These are phyloP conservation scores for Geosmithia morbida DNA, from an alignment of 2,329 filamentous ascomycete species.

Conservation along the genomic window DNA sequence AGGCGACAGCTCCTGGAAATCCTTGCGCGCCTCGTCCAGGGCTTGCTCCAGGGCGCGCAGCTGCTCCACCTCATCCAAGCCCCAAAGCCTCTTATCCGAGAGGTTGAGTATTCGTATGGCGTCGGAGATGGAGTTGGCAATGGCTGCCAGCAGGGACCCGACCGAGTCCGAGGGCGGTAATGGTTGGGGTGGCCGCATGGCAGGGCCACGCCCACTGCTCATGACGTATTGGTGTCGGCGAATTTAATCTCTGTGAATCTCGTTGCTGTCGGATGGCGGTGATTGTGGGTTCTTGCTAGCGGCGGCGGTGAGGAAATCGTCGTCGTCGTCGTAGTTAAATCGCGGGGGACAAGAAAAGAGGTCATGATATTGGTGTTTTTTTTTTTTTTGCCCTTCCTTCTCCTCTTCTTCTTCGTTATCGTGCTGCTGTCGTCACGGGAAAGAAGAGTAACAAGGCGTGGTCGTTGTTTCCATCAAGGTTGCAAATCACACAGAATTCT, in stretches of 20 bases:
- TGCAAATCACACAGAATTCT: too few relatives aligned
- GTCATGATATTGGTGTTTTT: too few relatives aligned
- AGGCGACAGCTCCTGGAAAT: conserved; percentile 42
- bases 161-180: conserved; percentile 17
- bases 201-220: background rate
- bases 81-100: conserved; percentile 45
- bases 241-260: background rate
- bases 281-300: too few relatives aligned
- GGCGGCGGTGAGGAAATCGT: background rate
- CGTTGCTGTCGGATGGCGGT: background rate
- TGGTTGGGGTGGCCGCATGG: background rate
- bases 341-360: too few relatives aligned
- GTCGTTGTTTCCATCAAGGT: too few relatives aligned
- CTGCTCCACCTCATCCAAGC: conserved; percentile 44
- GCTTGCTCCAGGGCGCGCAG: conserved; percentile 35
- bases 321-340: background rate
- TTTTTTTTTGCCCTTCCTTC: too few relatives aligned
- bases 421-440: too few relatives aligned
- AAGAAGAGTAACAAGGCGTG: too few relatives aligned
- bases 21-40: conserved; percentile 44
- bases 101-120: conserved; percentile 38
- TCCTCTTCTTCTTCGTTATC: too few relatives aligned
- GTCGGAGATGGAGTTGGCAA: conserved; percentile 38
- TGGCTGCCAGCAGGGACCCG: conserved; percentile 41
- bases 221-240: background rate